Evolutionary conservation across 1,139 yeast genomes (phyloP).

Genomic region (Taphrina wiesneri): DNA sequence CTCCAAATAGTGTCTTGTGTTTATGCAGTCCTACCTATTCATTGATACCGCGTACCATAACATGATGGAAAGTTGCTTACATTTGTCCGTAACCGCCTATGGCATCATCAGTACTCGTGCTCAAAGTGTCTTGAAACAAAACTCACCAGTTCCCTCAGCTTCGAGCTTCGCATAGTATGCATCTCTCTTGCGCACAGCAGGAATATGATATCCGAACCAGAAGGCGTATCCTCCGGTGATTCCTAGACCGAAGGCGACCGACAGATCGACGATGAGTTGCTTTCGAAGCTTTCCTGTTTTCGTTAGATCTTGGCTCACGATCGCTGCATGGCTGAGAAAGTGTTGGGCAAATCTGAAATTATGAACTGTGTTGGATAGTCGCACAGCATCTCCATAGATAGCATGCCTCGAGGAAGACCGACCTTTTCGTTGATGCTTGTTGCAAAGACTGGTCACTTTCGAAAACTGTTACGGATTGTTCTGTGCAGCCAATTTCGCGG

Average conservation of each 20-base stretch:
- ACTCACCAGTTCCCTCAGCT: conserved; percentile 32
- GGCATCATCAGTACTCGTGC: not conserved
- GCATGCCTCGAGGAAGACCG: no score
- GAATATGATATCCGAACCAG: conserved; percentile 38
- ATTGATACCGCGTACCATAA: not conserved
- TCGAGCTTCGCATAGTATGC: conserved; percentile 36
- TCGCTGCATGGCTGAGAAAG: not conserved
- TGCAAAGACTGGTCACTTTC: no score
- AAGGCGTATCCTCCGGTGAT: conserved; percentile 35
- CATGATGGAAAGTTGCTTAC: not conserved
- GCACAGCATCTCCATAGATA: no score
- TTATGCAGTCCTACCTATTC: conserved; percentile 17
- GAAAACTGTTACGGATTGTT: not conserved
- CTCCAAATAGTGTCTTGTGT: not conserved
- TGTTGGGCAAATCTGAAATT: not conserved
- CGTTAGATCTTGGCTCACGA: not conserved
- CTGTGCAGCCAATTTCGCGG: not conserved
- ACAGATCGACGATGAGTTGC: conserved; percentile 34
- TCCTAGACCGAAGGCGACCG: conserved; percentile 35
- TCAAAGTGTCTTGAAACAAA: not conserved
- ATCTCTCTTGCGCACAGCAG: conserved; percentile 37
- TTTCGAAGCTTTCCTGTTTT: conserved; percentile 31
- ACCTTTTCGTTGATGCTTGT: no score
- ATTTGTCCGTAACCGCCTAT: conserved; percentile 26
- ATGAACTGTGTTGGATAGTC: no score